Conservation (phyloP, 352 stramenopile species). For the Phytophthora nicotianae region DNA sequence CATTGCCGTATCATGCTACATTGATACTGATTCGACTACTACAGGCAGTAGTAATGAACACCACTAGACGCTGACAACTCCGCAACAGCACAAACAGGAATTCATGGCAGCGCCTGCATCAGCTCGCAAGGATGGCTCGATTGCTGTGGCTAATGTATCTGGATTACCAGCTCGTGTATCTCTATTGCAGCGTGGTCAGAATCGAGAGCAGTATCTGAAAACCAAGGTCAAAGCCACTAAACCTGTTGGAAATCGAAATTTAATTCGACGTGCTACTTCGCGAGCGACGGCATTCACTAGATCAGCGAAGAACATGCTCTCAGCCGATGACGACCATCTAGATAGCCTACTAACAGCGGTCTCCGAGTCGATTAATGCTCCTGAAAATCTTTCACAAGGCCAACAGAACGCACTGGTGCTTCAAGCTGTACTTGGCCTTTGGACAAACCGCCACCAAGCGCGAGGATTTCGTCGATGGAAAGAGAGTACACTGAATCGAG, state of each 20-base stretch:
- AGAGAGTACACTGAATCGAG: constrained; percentile 18
- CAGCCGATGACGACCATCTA: constrained; percentile 29
- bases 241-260: not conserved
- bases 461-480: constrained; percentile 35
- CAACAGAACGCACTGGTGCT: constrained; percentile 23
- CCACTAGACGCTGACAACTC: no score
- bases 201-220: constrained; percentile 15
- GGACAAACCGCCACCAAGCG: constrained; percentile 20
- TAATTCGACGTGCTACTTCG: not conserved
- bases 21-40: no score
- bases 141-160: not conserved
- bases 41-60: no score
- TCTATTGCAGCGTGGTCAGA: constrained; percentile 23
- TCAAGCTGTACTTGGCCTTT: constrained; percentile 31
- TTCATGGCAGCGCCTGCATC: constrained; percentile 7
- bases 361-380: constrained; percentile 23
- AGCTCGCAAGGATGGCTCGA: constrained; percentile 2
- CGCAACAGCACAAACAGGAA: no score
- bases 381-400: constrained; percentile 11
- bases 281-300: constrained; percentile 25
- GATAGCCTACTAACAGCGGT: constrained; percentile 27
- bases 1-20: not conserved
- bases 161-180: constrained; percentile 15
- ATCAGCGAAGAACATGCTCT: constrained; percentile 27
- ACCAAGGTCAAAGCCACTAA: constrained; percentile 12